Conservation (phyloP, 2,329 filamentous ascomycete species). For the Sarocladium oryzae region DNA sequence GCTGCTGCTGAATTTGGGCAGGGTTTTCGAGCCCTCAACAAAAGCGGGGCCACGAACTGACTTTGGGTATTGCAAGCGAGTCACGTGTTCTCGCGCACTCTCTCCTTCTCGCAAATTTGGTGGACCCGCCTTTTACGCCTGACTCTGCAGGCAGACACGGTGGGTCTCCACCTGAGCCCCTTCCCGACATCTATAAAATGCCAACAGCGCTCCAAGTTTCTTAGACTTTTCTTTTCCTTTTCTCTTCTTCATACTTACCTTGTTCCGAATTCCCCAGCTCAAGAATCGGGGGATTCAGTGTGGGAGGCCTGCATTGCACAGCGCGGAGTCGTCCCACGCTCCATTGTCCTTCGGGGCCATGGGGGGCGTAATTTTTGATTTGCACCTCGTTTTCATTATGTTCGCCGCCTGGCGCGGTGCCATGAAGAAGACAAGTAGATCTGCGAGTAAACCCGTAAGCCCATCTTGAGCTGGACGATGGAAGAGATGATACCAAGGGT, state of each 20-base stretch:
- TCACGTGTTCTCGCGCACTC: slow-evolving; percentile 8
- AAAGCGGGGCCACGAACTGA: neutral
- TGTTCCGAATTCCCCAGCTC: slow-evolving; percentile 36
- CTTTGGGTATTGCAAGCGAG: neutral
- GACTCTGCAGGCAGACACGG: neutral
- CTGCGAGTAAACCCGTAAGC: no score
- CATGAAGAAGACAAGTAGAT: slow-evolving; percentile 34
- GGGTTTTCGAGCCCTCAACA: slow-evolving; percentile 8
- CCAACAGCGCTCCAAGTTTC: neutral
- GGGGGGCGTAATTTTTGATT: slow-evolving; percentile 49
- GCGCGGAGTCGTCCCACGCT: slow-evolving; percentile 40
- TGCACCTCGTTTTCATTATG: slow-evolving; percentile 39
- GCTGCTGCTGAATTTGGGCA: slow-evolving; percentile 7
- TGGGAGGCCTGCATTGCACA: slow-evolving; percentile 48
- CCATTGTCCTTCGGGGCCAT: slow-evolving; percentile 45
- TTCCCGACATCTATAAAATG: neutral
- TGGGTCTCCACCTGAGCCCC: neutral
- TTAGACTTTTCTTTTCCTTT: slow-evolving; percentile 2
- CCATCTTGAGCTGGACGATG: no score
- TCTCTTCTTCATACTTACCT: slow-evolving; percentile 17
- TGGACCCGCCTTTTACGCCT: slow-evolving; percentile 13
- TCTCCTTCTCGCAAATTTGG: slow-evolving; percentile 28
- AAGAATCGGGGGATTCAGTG: slow-evolving; percentile 34
- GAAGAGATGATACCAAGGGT: no score
- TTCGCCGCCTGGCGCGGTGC: slow-evolving; percentile 28